Conservation (phyloP, 257 asterid genomes). For the Nicotiana benthamiana region DNA sequence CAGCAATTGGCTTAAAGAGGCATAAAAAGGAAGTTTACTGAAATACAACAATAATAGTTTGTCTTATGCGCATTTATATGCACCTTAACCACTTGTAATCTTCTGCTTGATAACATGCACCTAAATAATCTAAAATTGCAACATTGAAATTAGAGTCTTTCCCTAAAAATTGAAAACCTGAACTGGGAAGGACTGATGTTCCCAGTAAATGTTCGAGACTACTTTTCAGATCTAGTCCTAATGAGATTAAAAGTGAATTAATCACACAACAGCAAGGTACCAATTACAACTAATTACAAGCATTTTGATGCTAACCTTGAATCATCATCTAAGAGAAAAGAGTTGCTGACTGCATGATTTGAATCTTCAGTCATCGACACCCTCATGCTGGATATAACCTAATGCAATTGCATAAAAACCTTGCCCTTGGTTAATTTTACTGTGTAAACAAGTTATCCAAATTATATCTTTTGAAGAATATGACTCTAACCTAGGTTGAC, state of each 20-base stretch:
- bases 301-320: slow-evolving; percentile 55
- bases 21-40: neutral
- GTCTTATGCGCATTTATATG: neutral
- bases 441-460: slow-evolving; percentile 1
- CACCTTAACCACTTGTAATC: neutral
- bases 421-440: neutral
- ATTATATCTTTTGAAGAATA: slow-evolving; percentile 22
- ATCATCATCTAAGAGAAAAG: slow-evolving; percentile 94
- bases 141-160: neutral
- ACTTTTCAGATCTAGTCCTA: neutral
- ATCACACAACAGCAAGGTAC: neutral
- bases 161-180: neutral
- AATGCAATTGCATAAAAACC: slow-evolving; percentile 8
- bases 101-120: neutral
- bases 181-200: neutral
- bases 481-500: slow-evolving; percentile 28
- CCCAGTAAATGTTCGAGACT: neutral
- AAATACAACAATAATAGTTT: neutral
- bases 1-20: slow-evolving; percentile 11
- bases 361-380: slow-evolving; percentile 92
- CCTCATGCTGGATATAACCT: slow-evolving; percentile 96
- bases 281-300: neutral
- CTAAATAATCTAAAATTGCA: neutral
- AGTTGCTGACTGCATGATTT: slow-evolving; percentile 85
- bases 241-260: neutral